Evolutionary conservation across 306 rosid species (phyloP).

Genomic region (Sechiopsis laciniata): DNA sequence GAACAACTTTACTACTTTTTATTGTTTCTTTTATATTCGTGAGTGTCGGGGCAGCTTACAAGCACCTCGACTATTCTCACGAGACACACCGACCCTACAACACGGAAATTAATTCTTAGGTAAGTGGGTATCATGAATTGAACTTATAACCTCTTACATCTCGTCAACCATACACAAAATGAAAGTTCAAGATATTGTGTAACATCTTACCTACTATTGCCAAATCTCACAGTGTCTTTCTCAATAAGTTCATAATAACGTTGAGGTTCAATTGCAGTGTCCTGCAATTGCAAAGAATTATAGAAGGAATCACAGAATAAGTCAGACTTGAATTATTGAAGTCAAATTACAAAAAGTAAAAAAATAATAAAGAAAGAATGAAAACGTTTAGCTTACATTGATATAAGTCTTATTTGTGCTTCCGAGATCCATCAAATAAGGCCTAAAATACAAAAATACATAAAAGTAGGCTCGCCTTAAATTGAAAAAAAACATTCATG

Average conservation of each 20-base stretch:
- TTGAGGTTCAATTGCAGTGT: slow-evolving; percentile 77
- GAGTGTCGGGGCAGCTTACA: too few relatives aligned
- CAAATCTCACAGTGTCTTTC: slow-evolving; percentile 82
- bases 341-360: too few relatives aligned
- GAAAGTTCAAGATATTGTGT: too few relatives aligned
- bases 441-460: slow-evolving; percentile 40
- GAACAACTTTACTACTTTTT: not conserved
- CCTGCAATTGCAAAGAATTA: slow-evolving; percentile 49
- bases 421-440: slow-evolving; percentile 97
- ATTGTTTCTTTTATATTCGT: too few relatives aligned
- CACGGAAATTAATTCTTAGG: too few relatives aligned
- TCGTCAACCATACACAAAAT: too few relatives aligned
- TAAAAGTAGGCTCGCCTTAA: slow-evolving; percentile 26
- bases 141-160: too few relatives aligned
- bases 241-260: slow-evolving; percentile 90
- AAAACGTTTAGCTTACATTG: slow-evolving; percentile 51
- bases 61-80: too few relatives aligned
- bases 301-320: slow-evolving; percentile 18
- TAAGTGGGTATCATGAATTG: too few relatives aligned
- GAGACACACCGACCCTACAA: too few relatives aligned
- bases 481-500: slow-evolving; percentile 21
- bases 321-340: slow-evolving; percentile 3
- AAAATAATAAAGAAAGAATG: not conserved
- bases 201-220: slow-evolving; percentile 73
- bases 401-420: slow-evolving; percentile 95